A percentile compares a stretch with the other conserved stretches of the same genome.
Conservation (phyloP, 805 yeast species). For the Nadsonia fulvescens region DNA sequence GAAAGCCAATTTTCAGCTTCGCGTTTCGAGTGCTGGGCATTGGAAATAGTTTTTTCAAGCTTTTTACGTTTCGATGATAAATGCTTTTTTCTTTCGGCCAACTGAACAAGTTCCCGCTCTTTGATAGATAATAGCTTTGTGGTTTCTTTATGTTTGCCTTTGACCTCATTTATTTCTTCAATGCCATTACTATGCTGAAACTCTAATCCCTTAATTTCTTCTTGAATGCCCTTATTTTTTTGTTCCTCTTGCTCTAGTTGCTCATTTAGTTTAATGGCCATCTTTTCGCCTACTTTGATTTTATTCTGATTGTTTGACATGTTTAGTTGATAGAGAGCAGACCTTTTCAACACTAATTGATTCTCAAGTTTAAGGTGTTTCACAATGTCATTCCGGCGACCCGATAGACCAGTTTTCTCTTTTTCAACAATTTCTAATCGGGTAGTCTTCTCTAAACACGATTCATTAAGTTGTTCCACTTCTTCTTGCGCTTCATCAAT, state of each 20-base stretch:
- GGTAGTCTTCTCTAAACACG: conserved; percentile 63
- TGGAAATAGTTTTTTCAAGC: conserved; percentile 32
- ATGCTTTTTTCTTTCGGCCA: conserved; percentile 64
- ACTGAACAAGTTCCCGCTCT: conserved; percentile 44
- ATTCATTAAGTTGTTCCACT: conserved; percentile 61
- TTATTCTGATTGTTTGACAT: conserved; percentile 24
- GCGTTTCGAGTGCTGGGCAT: conserved; percentile 27
- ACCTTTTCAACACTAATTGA: conserved; percentile 30
- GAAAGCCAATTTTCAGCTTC: conserved; percentile 30
- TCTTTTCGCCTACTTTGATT: conserved; percentile 22
- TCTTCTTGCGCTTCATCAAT: conserved; percentile 47
- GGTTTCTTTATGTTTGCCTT: conserved; percentile 16
- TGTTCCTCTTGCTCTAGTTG: conserved; percentile 27
- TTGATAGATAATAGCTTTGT: conserved; percentile 19
- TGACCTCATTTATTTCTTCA: conserved; percentile 11
- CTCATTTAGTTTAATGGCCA: conserved; percentile 24
- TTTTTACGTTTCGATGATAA: conserved; percentile 39
- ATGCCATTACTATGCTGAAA: conserved; percentile 8
- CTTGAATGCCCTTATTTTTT: conserved; percentile 21
- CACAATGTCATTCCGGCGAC: conserved; percentile 50
- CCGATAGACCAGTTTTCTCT: conserved; percentile 47
- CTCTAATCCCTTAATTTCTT: conserved; percentile 20
- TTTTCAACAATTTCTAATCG: conserved; percentile 64
- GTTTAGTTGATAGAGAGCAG: conserved; percentile 36
- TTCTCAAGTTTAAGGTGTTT: conserved; percentile 49